Evolutionary conservation across 495 filamentous ascomycete species (phyloP).

Genomic region (Aspergillus sparsus): DNA sequence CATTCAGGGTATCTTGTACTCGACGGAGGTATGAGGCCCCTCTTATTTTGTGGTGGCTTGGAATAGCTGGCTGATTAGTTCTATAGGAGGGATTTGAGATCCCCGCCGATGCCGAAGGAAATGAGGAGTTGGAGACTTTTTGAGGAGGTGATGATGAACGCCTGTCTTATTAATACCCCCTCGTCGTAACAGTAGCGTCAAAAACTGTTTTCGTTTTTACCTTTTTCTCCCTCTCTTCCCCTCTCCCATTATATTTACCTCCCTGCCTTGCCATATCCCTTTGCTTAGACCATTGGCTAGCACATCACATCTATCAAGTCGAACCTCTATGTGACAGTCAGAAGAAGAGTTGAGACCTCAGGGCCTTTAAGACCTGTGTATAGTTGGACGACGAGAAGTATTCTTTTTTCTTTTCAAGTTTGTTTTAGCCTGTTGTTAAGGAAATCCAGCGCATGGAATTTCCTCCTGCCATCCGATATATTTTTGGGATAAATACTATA

Average conservation of each 20-base stretch:
- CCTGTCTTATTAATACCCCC: constrained; percentile 31
- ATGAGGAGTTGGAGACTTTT: constrained; percentile 55
- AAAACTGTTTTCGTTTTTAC: not conserved
- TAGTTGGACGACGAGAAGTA: constrained; percentile 8
- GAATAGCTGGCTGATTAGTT: constrained; percentile 7
- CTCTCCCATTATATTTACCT: constrained; percentile 10
- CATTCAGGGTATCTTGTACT: constrained; percentile 95
- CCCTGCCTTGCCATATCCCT: constrained; percentile 4
- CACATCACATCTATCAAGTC: constrained; percentile 11
- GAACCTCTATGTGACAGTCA: constrained; percentile 6
- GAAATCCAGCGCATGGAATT: not conserved
- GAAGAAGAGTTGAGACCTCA: not conserved
- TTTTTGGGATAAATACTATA: not conserved
- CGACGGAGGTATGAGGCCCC: constrained; percentile 70
- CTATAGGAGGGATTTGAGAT: constrained; percentile 57
- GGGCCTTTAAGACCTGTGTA: constrained; percentile 7
- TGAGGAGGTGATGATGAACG: constrained; percentile 26
- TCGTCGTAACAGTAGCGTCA: constrained; percentile 24
- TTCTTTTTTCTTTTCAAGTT: not conserved
- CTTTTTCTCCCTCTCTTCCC: constrained; percentile 10
- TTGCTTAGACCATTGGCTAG: constrained; percentile 9
- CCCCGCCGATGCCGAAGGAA: constrained; percentile 40
- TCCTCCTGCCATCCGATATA: not conserved
- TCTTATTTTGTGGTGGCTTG: not conserved
- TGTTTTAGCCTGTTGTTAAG: not conserved